Evolutionary conservation across 192 early-diverging fungal genomes (phyloP), one percentile per base, ranked within the genome.

Genomic region (Chytriomyces confervae): DNA sequence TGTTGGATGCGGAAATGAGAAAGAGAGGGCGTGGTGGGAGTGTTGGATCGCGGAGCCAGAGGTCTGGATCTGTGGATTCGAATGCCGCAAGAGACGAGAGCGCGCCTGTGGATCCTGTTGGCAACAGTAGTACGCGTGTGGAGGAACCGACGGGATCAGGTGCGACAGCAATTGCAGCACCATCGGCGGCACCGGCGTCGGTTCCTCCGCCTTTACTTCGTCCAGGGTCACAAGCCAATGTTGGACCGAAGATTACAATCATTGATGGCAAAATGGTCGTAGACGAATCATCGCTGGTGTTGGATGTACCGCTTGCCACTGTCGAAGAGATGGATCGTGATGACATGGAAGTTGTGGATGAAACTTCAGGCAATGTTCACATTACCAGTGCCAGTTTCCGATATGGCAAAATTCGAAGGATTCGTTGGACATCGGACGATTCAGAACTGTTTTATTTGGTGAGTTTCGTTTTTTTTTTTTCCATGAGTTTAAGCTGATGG

Each of bases 311-410:
- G 24, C 10, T 27, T 23, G 1, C 18, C 1, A 8, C 29, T 18
- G 11, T 18, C 43, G 49, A 67, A 36, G 75, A 76, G 13, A 9
- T 27, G 7, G 48, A 50, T 24, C n/a, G 24, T 2, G 36, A 36
- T 11, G 48, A 76, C 7, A 76, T 76, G 75, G 75, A 76, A 50
- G 75, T 67, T 1, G 64, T 76, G 5, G 75, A 76, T 44, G 75
- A 76, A 46, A 24, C 46, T 9, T 62, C 75, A 3, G 47, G 45
- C 7, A 76, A 23, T 48, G n/a, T 48, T 62, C 62, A 51, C 10
- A 50, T 76, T 46, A 76, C 62, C 3, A 50, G 20, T 20, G 49
- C 64, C 1, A 45, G 46, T n/a, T 76, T 76, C 50, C n/a, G 20
- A 18, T 29, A 13, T 9, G 57, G 57, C 0, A 49, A 63, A 20